Percentiles rank a stretch among this genome's conserved stretches.
Conservation (phyloP, 331 rosid genomes). For the Ulmus americana region DNA sequence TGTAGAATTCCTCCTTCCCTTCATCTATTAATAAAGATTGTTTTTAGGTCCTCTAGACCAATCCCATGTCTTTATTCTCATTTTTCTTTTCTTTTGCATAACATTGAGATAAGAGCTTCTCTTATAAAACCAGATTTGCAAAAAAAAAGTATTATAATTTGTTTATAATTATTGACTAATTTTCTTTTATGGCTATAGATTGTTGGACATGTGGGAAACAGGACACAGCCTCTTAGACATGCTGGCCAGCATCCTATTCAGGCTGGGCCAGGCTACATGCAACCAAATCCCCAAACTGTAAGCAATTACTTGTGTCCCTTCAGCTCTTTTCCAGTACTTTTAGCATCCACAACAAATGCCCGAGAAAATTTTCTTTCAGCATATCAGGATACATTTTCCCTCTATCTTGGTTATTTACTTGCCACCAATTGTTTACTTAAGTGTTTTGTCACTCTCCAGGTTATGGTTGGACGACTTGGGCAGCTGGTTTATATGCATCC, state of each 20-base stretch:
- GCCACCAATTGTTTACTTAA: slow-evolving; percentile 5
- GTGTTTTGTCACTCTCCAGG: slow-evolving; percentile 39
- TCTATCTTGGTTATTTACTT: slow-evolving; percentile 10
- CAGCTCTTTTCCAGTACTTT: slow-evolving; percentile 13
- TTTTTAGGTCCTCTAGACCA: background rate
- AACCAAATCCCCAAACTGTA: slow-evolving; percentile 67
- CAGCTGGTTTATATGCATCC: slow-evolving; percentile 77
- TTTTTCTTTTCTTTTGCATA: background rate
- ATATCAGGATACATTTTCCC: background rate
- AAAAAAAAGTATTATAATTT: background rate
- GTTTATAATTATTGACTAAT: background rate
- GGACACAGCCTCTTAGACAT: slow-evolving; percentile 59
- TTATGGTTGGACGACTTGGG: slow-evolving; percentile 69
- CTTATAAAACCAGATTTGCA: background rate
- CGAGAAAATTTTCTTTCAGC: background rate
- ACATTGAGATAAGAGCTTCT: background rate
- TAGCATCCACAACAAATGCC: background rate
- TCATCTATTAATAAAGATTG: background rate
- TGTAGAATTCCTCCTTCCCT: background rate
- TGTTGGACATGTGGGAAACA: slow-evolving; percentile 61
- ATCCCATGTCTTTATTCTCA: background rate
- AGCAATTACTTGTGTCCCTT: slow-evolving; percentile 29
- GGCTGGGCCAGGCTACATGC: slow-evolving; percentile 61
- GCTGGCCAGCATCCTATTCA: slow-evolving; percentile 58
- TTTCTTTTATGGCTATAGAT: slow-evolving; percentile 38